A percentile compares a stretch with the other conserved stretches of the same genome.
phyloP scores from a whole-genome alignment of 371 early-diverging fungal genomes.

The Agmasoma carcini region DNA sequence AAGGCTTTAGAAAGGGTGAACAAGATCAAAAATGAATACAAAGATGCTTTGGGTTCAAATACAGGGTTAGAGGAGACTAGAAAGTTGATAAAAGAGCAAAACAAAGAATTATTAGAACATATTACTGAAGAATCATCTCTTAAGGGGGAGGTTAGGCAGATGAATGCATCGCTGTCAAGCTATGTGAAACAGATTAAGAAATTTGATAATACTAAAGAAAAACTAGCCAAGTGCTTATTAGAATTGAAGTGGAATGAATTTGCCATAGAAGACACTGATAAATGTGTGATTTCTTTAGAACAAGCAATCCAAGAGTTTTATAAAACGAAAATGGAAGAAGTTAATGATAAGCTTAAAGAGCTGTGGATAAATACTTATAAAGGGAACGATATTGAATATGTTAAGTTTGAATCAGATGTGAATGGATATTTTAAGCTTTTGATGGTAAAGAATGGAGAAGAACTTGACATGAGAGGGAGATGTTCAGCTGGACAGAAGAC shows the following conservation, averaged over 20 bases:
- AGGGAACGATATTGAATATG: slow-evolving; percentile 63
- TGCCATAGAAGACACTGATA: slow-evolving; percentile 65
- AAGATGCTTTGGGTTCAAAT: slow-evolving; percentile 14
- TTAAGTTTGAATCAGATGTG: slow-evolving; percentile 34
- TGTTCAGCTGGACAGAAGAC: slow-evolving; percentile 98
- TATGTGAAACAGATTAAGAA: slow-evolving; percentile 58
- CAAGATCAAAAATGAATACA: slow-evolving; percentile 17
- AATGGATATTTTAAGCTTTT: slow-evolving; percentile 43
- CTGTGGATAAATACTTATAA: slow-evolving; percentile 89
- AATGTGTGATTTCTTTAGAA: slow-evolving; percentile 68
- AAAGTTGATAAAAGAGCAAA: slow-evolving; percentile 18
- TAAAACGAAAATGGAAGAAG: slow-evolving; percentile 78
- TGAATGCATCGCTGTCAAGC: slow-evolving; percentile 59
- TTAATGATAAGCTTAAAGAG: slow-evolving; percentile 84
- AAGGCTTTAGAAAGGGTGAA: slow-evolving; percentile 6
- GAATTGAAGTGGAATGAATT: slow-evolving; percentile 58
- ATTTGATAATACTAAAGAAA: slow-evolving; percentile 61
- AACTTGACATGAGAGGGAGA: slow-evolving; percentile 88
- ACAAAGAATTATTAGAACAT: slow-evolving; percentile 12
- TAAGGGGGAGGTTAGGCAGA: slow-evolving; percentile 67
- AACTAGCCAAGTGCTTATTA: slow-evolving; percentile 20
- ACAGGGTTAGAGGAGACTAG: neutral
- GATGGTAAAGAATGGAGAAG: slow-evolving; percentile 70
- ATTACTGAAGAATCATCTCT: slow-evolving; percentile 45
- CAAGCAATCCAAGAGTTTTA: slow-evolving; percentile 85